Conservation (phyloP, 441 rosid genomes). For the Viola pubescens region DNA sequence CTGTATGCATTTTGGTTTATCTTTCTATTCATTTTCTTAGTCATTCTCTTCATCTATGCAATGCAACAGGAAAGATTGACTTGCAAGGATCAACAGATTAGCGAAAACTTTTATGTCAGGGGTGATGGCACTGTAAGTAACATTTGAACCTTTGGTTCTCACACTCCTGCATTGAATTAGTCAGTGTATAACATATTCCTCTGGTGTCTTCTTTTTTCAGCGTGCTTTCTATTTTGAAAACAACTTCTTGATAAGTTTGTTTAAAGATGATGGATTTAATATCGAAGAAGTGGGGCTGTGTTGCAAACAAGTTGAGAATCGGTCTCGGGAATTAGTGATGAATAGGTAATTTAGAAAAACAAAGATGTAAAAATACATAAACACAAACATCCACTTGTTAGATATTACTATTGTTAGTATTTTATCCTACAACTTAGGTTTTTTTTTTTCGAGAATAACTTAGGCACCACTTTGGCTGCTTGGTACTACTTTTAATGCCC, state of each 20-base stretch:
- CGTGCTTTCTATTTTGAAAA: conserved; percentile 89
- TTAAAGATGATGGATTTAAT: conserved; percentile 60
- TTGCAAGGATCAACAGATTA: conserved; percentile 75
- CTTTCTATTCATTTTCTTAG: not conserved
- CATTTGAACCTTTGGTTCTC: conserved; percentile 2
- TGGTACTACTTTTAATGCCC: conserved; percentile 1
- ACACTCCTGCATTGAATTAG: not conserved
- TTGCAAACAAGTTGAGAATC: conserved; percentile 92
- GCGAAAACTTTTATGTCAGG: conserved; percentile 82
- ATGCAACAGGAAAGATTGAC: conserved; percentile 72
- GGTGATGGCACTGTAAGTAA: conserved; percentile 96
- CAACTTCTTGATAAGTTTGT: conserved; percentile 58
- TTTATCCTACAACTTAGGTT: not conserved
- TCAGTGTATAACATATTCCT: not conserved
- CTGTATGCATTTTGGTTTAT: not conserved
- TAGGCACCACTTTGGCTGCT: not conserved
- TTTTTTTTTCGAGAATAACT: not conserved
- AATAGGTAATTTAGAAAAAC: conserved; percentile 41
- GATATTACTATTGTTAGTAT: not conserved
- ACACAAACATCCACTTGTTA: too few relatives aligned
- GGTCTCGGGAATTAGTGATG: conserved; percentile 81
- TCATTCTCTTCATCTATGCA: not conserved
- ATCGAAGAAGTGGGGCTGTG: conserved; percentile 71
- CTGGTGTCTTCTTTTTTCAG: conserved; percentile 33
- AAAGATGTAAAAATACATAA: not conserved